Base-by-base conservation (phyloP, 1,139 yeast genomes). In the Yamadazyma dendronema region DNA sequence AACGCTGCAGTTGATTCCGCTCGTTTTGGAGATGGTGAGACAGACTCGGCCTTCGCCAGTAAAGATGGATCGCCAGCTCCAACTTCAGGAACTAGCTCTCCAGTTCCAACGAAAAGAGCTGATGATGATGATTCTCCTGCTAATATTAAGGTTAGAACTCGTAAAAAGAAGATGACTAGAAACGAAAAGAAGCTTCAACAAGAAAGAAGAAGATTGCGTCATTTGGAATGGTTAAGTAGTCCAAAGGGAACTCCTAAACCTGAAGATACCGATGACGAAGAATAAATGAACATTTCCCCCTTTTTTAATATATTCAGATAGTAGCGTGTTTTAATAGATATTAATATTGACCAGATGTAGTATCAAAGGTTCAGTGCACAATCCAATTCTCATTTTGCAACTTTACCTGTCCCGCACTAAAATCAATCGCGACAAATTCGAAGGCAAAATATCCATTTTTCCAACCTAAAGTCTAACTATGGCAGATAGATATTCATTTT, bases 161-260 rank as follows among this genome's bases (percentile, higher is more conserved):
- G 88, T 76, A 90, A 88, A 87, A 88, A 84, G 89, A 90, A 89
- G 80, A 69, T 92, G 80, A 92, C 97, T 30, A 81, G 98, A 77
- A 92, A 92, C 59, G 97, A 92, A 54, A 81, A 87, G 81, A 92
- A 92, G 68, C 69, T 74, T 32, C 90, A 90, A 62, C 95, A 85
- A 32, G 95, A 86, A 61, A 83, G 97, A 71, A 85, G 97, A 71
- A 84, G 98, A 66, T 70, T 88, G 62, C 81, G 97, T 67, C 85
- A 92, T 64, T 72, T 92, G 44, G 96, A 87, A 54, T 92, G 98
- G 98, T 77, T 92, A 58, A 84, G 82, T 51, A 81, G 95, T 51
- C 96, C 97, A 47, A 92, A 92, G 79, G 98, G 98, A 28, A 92
- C 97, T 21, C 97, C 97, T 48, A 84, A 84, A 59, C 95, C 96